phyloP scores from a whole-genome alignment of 1,139 yeast genomes.

The Kurtzmaniella quercitrusa region DNA sequence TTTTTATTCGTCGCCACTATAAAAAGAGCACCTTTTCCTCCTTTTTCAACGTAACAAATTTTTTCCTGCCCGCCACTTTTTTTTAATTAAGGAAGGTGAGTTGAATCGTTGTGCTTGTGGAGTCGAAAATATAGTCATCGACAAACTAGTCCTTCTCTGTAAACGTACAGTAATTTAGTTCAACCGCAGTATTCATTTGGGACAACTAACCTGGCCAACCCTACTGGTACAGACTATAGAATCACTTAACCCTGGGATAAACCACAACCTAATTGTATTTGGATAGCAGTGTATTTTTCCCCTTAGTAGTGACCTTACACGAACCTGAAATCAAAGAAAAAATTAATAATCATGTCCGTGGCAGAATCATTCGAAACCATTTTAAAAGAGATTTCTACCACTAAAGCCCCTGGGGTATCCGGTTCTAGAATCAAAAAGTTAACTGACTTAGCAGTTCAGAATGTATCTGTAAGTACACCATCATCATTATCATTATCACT shows the following conservation, averaged over 20 bases:
- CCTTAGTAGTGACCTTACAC: neutral
- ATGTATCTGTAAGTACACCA: constrained; percentile 41
- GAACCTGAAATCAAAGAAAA: too few relatives aligned
- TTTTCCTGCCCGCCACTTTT: neutral
- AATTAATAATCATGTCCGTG: constrained; percentile 21
- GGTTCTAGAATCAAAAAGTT: constrained; percentile 90
- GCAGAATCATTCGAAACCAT: constrained; percentile 65
- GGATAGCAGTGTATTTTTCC: neutral
- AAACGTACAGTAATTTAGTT: neutral
- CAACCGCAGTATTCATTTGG: neutral
- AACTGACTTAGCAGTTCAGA: constrained; percentile 71
- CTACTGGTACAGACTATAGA: neutral
- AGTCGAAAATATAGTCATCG: neutral
- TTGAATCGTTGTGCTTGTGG: neutral
- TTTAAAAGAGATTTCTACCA: constrained; percentile 66
- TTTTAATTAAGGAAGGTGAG: neutral
- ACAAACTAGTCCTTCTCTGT: neutral
- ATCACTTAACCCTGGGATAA: neutral
- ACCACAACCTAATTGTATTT: neutral
- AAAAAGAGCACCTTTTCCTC: neutral
- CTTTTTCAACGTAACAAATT: neutral
- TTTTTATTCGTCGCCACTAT: neutral
- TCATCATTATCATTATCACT: neutral
- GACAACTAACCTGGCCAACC: neutral
- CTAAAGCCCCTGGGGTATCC: constrained; percentile 91